Conservation (phyloP, 805 yeast genomes). For the Kluyveromyces lactis region DNA sequence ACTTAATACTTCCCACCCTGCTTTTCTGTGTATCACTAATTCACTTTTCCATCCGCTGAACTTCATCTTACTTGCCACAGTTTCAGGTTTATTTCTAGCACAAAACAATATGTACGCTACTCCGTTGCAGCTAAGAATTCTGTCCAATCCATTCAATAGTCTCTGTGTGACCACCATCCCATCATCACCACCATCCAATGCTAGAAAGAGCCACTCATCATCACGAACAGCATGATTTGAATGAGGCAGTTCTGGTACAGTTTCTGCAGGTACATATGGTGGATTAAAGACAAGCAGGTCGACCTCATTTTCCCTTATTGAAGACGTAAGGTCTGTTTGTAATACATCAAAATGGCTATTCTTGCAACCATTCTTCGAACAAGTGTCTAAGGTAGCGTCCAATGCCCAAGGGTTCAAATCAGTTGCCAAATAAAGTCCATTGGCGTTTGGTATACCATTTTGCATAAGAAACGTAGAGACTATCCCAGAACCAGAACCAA, state of each 20-base stretch:
- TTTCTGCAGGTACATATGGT: slow-evolving; percentile 89
- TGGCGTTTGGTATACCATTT: slow-evolving; percentile 33
- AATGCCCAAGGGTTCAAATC: slow-evolving; percentile 82
- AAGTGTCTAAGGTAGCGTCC: slow-evolving; percentile 39
- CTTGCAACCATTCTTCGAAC: slow-evolving; percentile 26
- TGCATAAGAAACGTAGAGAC: slow-evolving; percentile 67
- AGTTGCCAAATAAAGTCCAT: slow-evolving; percentile 52
- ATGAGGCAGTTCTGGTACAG: slow-evolving; percentile 54
- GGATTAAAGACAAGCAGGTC: slow-evolving; percentile 88
- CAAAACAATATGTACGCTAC: slow-evolving; percentile 85
- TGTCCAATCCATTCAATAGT: slow-evolving; percentile 48
- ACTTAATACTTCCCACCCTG: slow-evolving; percentile 92
- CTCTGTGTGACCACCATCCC: slow-evolving; percentile 83
- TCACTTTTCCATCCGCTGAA: slow-evolving; percentile 45
- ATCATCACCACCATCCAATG: slow-evolving; percentile 78
- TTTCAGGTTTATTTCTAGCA: slow-evolving; percentile 76
- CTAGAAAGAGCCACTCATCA: slow-evolving; percentile 76
- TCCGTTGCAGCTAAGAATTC: slow-evolving; percentile 49
- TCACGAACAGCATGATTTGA: slow-evolving; percentile 31
- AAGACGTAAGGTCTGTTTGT: slow-evolving; percentile 50
- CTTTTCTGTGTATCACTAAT: slow-evolving; percentile 58
- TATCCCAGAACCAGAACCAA: slow-evolving; percentile 91
- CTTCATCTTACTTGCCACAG: slow-evolving; percentile 43
- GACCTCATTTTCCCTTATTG: slow-evolving; percentile 38
- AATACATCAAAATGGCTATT: slow-evolving; percentile 35